Percentiles rank a stretch among this genome's conserved stretches.
Evolutionary conservation across 768 basidiomycete species (phyloP).

Genomic region (Boletus subcaerulescens): DNA sequence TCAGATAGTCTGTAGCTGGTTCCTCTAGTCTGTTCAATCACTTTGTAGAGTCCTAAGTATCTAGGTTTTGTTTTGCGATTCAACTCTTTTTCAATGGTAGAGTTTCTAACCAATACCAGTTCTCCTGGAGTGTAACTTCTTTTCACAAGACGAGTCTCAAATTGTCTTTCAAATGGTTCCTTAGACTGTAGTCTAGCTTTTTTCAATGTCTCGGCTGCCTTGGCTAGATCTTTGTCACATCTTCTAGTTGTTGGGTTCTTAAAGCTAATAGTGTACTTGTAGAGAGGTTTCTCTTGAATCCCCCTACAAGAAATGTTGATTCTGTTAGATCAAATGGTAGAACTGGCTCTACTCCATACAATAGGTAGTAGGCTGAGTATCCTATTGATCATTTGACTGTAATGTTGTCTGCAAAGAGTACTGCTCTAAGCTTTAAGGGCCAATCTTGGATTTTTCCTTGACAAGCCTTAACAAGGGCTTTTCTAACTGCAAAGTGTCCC

Average conservation of each 20-base stretch:
- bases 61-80: background rate
- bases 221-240: background rate
- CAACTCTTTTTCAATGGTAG: background rate
- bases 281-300: background rate
- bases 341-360: background rate
- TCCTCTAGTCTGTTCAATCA: background rate
- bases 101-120: background rate
- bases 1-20: too few species aligned
- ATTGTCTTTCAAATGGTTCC: background rate
- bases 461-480: background rate
- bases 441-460: background rate
- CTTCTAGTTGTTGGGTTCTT: background rate
- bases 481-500: background rate
- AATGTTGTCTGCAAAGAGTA: background rate
- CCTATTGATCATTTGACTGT: background rate
- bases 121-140: background rate
- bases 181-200: background rate
- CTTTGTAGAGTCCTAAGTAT: background rate
- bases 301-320: background rate
- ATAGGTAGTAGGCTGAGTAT: background rate
- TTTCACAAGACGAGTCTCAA: background rate
- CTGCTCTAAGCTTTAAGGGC: background rate
- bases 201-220: too few species aligned
- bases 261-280: background rate
- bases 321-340: background rate